Evolutionary conservation across 2,329 filamentous ascomycete genomes (phyloP), one percentile per base, ranked within the genome.

Genomic region (Verticillium albo-atrum): DNA sequence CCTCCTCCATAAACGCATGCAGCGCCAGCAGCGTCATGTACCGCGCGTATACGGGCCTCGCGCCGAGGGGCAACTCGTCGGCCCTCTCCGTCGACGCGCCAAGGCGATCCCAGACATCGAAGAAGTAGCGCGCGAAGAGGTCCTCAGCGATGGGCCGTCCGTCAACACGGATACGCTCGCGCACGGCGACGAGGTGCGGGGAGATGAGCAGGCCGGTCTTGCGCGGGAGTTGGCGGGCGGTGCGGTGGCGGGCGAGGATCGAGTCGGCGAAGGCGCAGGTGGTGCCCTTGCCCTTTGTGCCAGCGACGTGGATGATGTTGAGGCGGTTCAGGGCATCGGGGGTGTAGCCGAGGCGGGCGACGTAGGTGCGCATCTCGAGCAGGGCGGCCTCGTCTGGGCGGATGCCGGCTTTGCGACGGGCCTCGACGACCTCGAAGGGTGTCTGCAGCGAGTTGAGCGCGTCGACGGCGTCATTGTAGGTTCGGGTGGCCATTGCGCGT

Each of bases 381-480:
- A 95, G 86, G 9, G 90, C 58, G 59, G 81, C 79, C 61, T 85
- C 80, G 73, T 95, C 90, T 68, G 90, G 86, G 28, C 81, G 83
- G 63, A 87, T 78, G 23, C 91, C 90, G 20, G 89, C 89, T 71
- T 90, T 90, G 58, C 87, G 83, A 56, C 95, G 87, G 56, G 89
- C 87, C 71, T 96, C 87, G 20, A 97, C 84, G 56, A 92, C 83
- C 55, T 89, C 85, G 71, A 89, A 94, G 57, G 96, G 96, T 50
- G 90, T 92, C 74, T 99, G 95, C 56, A 98, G 86, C 52, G 91
- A 89, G 74, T 98, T 98, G 70, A 98, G 84, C 42, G 90, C 86
- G 66, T 87, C 80, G 63, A 98, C 87, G 54, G 94, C 95, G 72
- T 95, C 62, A 53, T 61, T 63, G 30, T 64, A 64, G 35, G 61